These are phyloP conservation scores for Zymoseptoria tritici DNA, from an alignment of 2,329 filamentous ascomycete species.

Conservation along the genomic window DNA sequence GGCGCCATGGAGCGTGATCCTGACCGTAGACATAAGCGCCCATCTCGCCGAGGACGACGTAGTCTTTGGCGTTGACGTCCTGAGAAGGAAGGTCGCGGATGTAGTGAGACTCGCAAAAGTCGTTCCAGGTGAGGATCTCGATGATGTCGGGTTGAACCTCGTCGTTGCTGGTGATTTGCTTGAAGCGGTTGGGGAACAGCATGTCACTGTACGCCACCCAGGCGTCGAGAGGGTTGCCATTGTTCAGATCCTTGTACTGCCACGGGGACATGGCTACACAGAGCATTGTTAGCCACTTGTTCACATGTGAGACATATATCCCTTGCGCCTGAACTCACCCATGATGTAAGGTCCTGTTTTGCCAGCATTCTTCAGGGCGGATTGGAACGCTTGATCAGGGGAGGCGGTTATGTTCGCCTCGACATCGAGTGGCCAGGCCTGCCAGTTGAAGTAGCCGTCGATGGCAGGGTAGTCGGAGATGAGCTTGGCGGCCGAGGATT, in stretches of 20 bases:
- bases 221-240: slow-evolving; percentile 28
- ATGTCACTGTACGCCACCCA: slow-evolving; percentile 34
- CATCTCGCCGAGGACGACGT: slow-evolving; percentile 28
- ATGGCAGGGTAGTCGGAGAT: slow-evolving; percentile 29
- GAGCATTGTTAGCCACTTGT: slow-evolving; percentile 18
- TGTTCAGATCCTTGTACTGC: slow-evolving; percentile 35
- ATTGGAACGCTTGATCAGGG: slow-evolving; percentile 31
- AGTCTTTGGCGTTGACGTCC: slow-evolving; percentile 23
- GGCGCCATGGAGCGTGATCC: slow-evolving; percentile 33
- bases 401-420: slow-evolving; percentile 26
- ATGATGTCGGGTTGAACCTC: slow-evolving; percentile 33
- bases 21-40: slow-evolving; percentile 31
- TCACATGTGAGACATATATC: slow-evolving; percentile 9
- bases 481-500: slow-evolving; percentile 20
- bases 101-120: slow-evolving; percentile 35
- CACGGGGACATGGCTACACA: slow-evolving; percentile 32
- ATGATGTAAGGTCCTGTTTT: slow-evolving; percentile 34
- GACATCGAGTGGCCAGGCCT: slow-evolving; percentile 32
- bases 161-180: slow-evolving; percentile 20
- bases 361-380: slow-evolving; percentile 27
- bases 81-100: slow-evolving; percentile 31
- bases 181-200: slow-evolving; percentile 30
- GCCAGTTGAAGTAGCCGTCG: slow-evolving; percentile 35
- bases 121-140: slow-evolving; percentile 35
- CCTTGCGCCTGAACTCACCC: slow-evolving; percentile 25